phyloP scores from a whole-genome alignment of 225 moss, liverwort and hornwort genomes.

The Pseudoscleropodium purum region DNA sequence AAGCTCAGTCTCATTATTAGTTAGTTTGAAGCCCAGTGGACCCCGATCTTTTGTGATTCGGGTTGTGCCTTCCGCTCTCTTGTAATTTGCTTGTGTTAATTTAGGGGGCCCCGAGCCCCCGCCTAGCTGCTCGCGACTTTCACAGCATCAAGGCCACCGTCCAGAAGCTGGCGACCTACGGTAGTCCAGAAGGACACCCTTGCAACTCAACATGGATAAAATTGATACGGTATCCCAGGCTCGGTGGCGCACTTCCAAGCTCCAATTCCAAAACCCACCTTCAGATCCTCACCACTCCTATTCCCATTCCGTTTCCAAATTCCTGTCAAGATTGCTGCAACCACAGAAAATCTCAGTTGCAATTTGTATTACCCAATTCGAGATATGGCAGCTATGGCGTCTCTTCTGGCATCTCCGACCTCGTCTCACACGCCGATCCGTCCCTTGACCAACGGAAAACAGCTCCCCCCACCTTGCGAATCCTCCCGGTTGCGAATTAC shows the following conservation, averaged over 20 bases:
- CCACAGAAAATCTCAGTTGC: background rate
- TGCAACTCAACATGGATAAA: background rate
- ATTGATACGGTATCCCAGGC: background rate
- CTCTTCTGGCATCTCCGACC: slow-evolving; percentile 1
- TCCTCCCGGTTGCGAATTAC: background rate
- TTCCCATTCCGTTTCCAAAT: background rate
- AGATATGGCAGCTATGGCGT: slow-evolving; percentile 17
- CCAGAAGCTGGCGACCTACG: background rate
- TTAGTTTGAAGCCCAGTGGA: too few species aligned
- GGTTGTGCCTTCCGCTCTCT: too few species aligned
- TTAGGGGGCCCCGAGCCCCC: too few species aligned
- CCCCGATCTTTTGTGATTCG: too few species aligned
- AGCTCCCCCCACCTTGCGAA: background rate
- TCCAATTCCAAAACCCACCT: background rate
- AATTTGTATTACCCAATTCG: background rate
- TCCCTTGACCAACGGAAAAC: background rate
- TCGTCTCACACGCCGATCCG: background rate
- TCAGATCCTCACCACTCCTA: too few species aligned
- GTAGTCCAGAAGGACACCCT: background rate
- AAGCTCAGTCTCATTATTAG: too few species aligned
- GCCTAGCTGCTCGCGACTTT: too few species aligned
- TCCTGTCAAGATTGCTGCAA: background rate
- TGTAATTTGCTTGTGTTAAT: too few species aligned
- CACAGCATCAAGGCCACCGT: too few species aligned
- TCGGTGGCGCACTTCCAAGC: background rate